Percentiles rank a stretch among this genome's conserved stretches.
phyloP scores from a whole-genome alignment of 1,139 yeast genomes.

The Hyphopichia khmerensis region DNA sequence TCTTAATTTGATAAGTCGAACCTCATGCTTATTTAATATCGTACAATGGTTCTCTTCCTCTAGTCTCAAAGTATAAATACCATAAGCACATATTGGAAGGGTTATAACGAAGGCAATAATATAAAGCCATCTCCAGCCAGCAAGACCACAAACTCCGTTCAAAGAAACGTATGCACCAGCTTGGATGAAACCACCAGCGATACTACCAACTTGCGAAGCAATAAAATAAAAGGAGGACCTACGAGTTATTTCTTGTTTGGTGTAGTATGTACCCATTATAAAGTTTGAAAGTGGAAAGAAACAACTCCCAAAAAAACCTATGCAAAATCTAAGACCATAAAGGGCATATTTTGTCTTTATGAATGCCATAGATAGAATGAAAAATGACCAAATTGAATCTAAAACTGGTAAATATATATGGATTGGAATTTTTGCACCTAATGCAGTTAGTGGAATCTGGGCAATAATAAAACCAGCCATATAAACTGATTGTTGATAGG shows the following conservation, averaged over 20 bases:
- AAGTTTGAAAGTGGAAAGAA: slow-evolving; percentile 13
- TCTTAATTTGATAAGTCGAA: slow-evolving; percentile 15
- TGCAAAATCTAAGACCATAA: slow-evolving; percentile 16
- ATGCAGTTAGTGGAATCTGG: slow-evolving; percentile 14
- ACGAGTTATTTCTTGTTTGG: slow-evolving; percentile 15
- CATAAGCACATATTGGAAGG: slow-evolving; percentile 14
- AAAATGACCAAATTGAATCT: slow-evolving; percentile 15
- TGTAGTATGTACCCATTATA: slow-evolving; percentile 15
- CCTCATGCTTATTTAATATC: slow-evolving; percentile 10
- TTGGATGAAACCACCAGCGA: slow-evolving; percentile 12
- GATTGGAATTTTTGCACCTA: slow-evolving; percentile 11
- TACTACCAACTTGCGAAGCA: slow-evolving; percentile 16
- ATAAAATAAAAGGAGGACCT: slow-evolving; percentile 17
- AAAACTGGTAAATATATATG: slow-evolving; percentile 13
- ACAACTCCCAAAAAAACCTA: slow-evolving; percentile 15
- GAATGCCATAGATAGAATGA: slow-evolving; percentile 16
- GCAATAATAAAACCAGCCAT: slow-evolving; percentile 13
- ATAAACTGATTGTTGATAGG: slow-evolving; percentile 10
- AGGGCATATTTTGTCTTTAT: slow-evolving; percentile 16
- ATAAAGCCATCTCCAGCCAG: slow-evolving; percentile 13
- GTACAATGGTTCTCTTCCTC: slow-evolving; percentile 7
- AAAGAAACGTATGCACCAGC: slow-evolving; percentile 8
- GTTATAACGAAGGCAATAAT: slow-evolving; percentile 12
- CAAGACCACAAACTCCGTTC: slow-evolving; percentile 8
- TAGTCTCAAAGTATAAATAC: slow-evolving; percentile 13